phyloP scores from a whole-genome alignment of 2,329 filamentous ascomycete genomes.

The Aspergillus novoparasiticus region DNA sequence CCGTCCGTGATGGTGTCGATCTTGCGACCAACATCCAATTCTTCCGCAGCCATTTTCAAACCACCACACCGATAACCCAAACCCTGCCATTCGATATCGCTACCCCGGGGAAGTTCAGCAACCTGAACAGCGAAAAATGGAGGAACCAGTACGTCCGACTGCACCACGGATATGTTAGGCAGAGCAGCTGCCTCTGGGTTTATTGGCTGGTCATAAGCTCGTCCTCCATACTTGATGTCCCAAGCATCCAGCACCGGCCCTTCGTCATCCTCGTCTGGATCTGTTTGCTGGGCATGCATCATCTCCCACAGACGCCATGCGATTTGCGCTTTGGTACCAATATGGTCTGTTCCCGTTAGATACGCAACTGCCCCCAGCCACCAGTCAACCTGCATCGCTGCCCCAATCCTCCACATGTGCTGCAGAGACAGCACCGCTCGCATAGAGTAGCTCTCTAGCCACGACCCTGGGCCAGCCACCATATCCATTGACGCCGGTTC shows the following conservation, averaged over 20 bases:
- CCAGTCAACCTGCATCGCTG: slow-evolving; percentile 69
- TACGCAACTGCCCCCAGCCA: slow-evolving; percentile 79
- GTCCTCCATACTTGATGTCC: slow-evolving; percentile 60
- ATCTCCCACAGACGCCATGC: slow-evolving; percentile 51
- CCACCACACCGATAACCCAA: slow-evolving; percentile 56
- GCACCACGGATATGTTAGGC: slow-evolving; percentile 31
- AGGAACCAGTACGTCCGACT: slow-evolving; percentile 48
- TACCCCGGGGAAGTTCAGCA: slow-evolving; percentile 71
- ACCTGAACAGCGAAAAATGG: slow-evolving; percentile 77
- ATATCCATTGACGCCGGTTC: slow-evolving; percentile 75
- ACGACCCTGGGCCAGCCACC: slow-evolving; percentile 25
- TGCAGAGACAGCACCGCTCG: slow-evolving; percentile 77
- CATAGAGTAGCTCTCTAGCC: slow-evolving; percentile 49
- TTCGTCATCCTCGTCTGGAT: slow-evolving; percentile 48
- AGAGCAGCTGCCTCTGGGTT: slow-evolving; percentile 25
- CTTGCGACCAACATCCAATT: slow-evolving; percentile 18
- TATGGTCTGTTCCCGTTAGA: slow-evolving; percentile 53
- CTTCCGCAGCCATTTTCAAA: slow-evolving; percentile 24
- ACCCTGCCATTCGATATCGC: slow-evolving; percentile 83
- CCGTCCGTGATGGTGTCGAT: slow-evolving; percentile 27
- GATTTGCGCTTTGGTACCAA: slow-evolving; percentile 37
- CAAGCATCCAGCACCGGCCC: slow-evolving; percentile 49
- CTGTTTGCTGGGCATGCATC: slow-evolving; percentile 31
- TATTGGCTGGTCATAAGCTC: slow-evolving; percentile 46
- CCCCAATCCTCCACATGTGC: slow-evolving; percentile 82